Conservation (phyloP, 805 yeast genomes). For the Pichia phayaonensis region DNA sequence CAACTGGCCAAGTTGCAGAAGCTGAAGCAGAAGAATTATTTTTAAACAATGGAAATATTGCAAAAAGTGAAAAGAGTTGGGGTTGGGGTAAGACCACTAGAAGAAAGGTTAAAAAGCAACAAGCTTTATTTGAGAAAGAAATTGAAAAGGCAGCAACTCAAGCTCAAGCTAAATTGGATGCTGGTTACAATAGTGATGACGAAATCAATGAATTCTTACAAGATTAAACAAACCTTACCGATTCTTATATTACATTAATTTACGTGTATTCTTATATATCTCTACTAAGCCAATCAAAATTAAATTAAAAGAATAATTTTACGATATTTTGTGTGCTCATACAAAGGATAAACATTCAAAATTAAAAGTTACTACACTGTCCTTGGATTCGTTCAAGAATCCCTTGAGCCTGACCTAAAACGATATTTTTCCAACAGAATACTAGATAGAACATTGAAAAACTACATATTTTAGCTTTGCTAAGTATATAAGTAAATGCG, state of each 20-base stretch:
- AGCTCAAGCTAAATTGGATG: constrained; percentile 14
- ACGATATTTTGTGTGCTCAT: too few species aligned
- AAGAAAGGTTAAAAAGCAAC: constrained; percentile 46
- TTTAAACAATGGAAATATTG: neutral
- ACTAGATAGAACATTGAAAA: neutral
- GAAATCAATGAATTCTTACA: constrained; percentile 66
- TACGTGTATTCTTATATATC: too few species aligned
- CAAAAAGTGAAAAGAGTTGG: constrained; percentile 39
- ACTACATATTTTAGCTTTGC: too few species aligned
- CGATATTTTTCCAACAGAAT: too few species aligned
- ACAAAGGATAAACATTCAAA: too few species aligned
- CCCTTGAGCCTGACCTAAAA: too few species aligned
- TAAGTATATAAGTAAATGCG: too few species aligned
- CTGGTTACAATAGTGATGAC: constrained; percentile 44
- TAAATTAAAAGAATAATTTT: too few species aligned
- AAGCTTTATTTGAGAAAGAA: constrained; percentile 45
- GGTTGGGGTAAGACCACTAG: constrained; percentile 82
- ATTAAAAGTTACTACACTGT: too few species aligned
- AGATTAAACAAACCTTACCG: constrained; percentile 34
- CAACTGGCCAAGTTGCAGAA: constrained; percentile 25
- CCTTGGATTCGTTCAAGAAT: too few species aligned
- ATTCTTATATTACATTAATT: too few species aligned
- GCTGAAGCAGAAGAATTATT: constrained; percentile 22
- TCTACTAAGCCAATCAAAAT: too few species aligned
- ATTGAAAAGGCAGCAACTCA: constrained; percentile 34